phyloP scores from a whole-genome alignment of 1,284 basidiomycete species.

The Microbotryomycetes sp. region DNA sequence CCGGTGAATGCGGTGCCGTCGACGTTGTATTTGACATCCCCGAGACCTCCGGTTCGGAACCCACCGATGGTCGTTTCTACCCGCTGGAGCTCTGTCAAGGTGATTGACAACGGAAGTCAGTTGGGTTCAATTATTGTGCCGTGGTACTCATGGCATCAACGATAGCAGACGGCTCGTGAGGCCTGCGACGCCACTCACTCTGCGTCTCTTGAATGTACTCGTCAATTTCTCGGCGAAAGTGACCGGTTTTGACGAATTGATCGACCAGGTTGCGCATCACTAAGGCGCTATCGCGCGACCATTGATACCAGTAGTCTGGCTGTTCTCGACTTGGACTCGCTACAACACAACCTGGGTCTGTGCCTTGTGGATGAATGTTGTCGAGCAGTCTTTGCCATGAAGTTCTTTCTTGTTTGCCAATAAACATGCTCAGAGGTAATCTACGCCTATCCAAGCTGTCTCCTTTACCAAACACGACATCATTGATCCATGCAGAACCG shows the following conservation, averaged over 20 bases:
- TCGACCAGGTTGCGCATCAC: slow-evolving; percentile 38
- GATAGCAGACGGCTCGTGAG: too few relatives aligned
- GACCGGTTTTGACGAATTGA: slow-evolving; percentile 14
- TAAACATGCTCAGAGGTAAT: slow-evolving; percentile 17
- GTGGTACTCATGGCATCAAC: too few relatives aligned
- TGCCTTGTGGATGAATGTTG: slow-evolving; percentile 33
- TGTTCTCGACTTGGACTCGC: slow-evolving; percentile 43
- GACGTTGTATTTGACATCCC: slow-evolving; percentile 51
- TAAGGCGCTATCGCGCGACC: slow-evolving; percentile 48
- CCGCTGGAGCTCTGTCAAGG: slow-evolving; percentile 45
- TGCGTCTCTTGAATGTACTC: slow-evolving; percentile 31
- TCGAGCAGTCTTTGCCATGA: slow-evolving; percentile 20
- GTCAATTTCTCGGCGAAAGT: slow-evolving; percentile 18
- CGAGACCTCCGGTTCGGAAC: slow-evolving; percentile 46
- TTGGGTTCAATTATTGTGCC: too few relatives aligned
- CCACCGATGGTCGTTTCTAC: slow-evolving; percentile 45
- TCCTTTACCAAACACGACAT: background rate
- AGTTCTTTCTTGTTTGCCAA: slow-evolving; percentile 13
- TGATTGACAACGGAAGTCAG: slow-evolving; percentile 39
- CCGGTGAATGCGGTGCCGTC: slow-evolving; percentile 39
- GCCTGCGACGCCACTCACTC: slow-evolving; percentile 36
- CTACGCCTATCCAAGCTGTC: background rate
- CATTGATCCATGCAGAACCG: background rate
- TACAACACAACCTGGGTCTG: slow-evolving; percentile 40
- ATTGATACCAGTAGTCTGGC: slow-evolving; percentile 49